These are phyloP conservation scores for Polyporus arcularius DNA, from an alignment of 768 basidiomycete genomes.

Conservation along the genomic window DNA sequence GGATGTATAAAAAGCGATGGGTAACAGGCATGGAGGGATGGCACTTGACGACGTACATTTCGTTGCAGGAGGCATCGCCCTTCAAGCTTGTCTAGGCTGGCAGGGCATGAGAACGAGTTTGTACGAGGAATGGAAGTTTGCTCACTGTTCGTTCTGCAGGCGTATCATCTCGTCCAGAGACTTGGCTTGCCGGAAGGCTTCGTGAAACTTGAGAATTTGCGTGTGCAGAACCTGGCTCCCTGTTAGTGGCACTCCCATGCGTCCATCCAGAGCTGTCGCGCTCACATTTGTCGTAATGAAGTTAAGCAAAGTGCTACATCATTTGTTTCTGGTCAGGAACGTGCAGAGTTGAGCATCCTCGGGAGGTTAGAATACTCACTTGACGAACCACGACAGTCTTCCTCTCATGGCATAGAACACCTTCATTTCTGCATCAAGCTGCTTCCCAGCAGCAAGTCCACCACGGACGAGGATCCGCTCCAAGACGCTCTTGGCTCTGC, in stretches of 20 bases:
- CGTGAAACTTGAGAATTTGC: conserved; percentile 61
- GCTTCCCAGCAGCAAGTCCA: conserved; percentile 34
- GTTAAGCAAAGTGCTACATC: conserved; percentile 57
- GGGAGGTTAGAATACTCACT: conserved; percentile 50
- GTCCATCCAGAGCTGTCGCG: not conserved
- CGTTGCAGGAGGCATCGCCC: conserved; percentile 63
- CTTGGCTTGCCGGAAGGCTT: conserved; percentile 48
- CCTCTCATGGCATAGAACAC: conserved; percentile 76
- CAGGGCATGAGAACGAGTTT: not conserved
- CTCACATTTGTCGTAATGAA: conserved; percentile 75
- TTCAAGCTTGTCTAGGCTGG: conserved; percentile 61
- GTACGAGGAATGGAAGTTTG: conserved; percentile 5
- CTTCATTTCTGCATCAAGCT: conserved; percentile 51
- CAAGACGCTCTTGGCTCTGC: conserved; percentile 68
- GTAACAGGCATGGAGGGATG: not conserved
- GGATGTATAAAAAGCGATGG: not conserved
- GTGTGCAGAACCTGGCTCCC: conserved; percentile 62
- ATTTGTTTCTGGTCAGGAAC: not conserved
- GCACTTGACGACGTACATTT: conserved; percentile 43
- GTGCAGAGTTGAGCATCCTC: not conserved
- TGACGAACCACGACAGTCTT: conserved; percentile 82
- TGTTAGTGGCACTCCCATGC: not conserved
- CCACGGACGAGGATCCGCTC: conserved; percentile 70
- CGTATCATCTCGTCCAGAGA: conserved; percentile 79
- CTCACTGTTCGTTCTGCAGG: conserved; percentile 71